Percentiles rank a stretch among this genome's conserved stretches.
Conservation (phyloP, 2,329 filamentous ascomycete species). For the Passalora sequoiae region DNA sequence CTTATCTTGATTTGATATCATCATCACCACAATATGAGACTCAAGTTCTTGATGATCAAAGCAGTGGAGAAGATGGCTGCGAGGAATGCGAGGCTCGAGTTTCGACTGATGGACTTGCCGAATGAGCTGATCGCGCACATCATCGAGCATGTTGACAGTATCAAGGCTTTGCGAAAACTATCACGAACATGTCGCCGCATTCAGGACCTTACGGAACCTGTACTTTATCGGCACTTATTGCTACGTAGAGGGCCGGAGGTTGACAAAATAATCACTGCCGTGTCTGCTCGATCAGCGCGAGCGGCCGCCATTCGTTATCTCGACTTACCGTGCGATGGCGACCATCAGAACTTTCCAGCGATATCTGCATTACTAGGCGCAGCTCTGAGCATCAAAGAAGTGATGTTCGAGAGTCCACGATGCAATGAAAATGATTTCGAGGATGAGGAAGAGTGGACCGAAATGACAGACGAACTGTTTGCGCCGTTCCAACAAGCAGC, state of each 20-base stretch:
- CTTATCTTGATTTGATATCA: too few relatives aligned
- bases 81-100: constrained; percentile 17
- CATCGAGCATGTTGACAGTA: constrained; percentile 20
- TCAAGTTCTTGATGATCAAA: constrained; percentile 10
- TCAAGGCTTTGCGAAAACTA: constrained; percentile 14
- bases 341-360: constrained; percentile 12
- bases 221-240: constrained; percentile 18
- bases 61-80: constrained; percentile 10
- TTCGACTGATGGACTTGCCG: constrained; percentile 21
- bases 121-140: constrained; percentile 22
- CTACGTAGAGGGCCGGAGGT: constrained; percentile 11
- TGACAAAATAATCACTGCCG: constrained; percentile 2
- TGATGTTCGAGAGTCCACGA: constrained; percentile 22
- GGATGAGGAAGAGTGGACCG: constrained; percentile 11
- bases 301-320: constrained; percentile 13
- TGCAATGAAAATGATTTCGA: constrained; percentile 22
- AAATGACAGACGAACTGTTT: constrained; percentile 15
- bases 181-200: constrained; percentile 15
- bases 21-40: constrained; percentile 7
- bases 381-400: constrained; percentile 13
- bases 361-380: constrained; percentile 7
- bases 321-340: constrained; percentile 14
- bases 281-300: constrained; percentile 7
- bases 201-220: constrained; percentile 20
- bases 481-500: constrained; percentile 16